Evolutionary conservation across 768 basidiomycete species (phyloP).

Genomic region (Lentinus tigrinus): DNA sequence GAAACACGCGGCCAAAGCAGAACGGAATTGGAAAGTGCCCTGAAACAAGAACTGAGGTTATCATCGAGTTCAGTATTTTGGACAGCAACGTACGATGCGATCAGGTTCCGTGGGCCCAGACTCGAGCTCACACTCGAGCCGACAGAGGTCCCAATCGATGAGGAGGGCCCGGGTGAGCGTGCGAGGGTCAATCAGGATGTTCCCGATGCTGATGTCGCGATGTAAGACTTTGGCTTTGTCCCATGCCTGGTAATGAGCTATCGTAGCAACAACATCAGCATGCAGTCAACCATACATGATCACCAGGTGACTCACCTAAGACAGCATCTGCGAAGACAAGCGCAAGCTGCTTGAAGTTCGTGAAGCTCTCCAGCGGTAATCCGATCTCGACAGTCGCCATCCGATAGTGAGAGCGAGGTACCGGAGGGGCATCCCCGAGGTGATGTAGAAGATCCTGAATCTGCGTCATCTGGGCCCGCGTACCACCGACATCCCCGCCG

Average conservation of each 20-base stretch:
- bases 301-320: neutral
- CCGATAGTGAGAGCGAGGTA: neutral
- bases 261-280: neutral
- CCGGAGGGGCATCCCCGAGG: too few relatives aligned
- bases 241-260: constrained; percentile 16
- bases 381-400: neutral
- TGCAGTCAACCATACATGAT: neutral
- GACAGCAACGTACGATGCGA: neutral
- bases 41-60: neutral
- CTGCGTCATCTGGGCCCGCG: neutral
- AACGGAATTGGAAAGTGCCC: neutral
- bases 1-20: neutral
- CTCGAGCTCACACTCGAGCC: neutral
- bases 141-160: neutral
- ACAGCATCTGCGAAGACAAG: neutral
- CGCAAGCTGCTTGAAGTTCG: neutral
- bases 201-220: constrained; percentile 15
- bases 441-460: neutral
- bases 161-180: neutral
- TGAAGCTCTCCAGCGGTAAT: neutral
- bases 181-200: constrained; percentile 12
- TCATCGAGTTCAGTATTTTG: neutral
- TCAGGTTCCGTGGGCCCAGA: neutral
- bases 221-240: constrained; percentile 14
- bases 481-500: neutral